A percentile compares a stretch with the other conserved stretches of the same genome.
These are phyloP conservation scores for Pseudogymnoascus sp. DNA, from an alignment of 2,329 filamentous ascomycete species.

Conservation along the genomic window DNA sequence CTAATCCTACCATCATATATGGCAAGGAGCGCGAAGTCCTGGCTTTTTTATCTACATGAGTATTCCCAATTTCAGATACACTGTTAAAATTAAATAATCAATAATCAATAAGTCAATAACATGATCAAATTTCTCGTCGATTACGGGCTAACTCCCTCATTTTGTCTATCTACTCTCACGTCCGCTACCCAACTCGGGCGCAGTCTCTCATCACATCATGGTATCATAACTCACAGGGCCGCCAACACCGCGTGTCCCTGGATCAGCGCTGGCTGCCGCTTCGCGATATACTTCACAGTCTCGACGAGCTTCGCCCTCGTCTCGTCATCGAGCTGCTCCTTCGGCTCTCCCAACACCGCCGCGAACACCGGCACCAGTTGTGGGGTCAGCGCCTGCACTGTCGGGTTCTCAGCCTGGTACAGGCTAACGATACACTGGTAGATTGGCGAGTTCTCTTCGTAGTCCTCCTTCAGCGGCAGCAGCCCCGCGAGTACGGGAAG, in stretches of 20 bases:
- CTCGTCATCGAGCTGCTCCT: slow-evolving; percentile 68
- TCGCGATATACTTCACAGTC: slow-evolving; percentile 42
- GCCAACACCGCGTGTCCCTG: slow-evolving; percentile 22
- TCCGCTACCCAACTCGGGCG: background rate
- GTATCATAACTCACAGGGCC: slow-evolving; percentile 10
- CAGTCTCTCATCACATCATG: slow-evolving; percentile 8
- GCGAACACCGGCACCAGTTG: slow-evolving; percentile 65
- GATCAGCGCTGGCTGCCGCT: slow-evolving; percentile 23
- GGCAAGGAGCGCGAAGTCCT: too few relatives aligned
- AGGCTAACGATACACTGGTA: slow-evolving; percentile 85
- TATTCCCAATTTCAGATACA: too few relatives aligned
- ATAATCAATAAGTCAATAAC: background rate
- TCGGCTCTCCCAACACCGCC: slow-evolving; percentile 61
- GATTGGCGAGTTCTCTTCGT: slow-evolving; percentile 90
- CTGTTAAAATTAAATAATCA: too few relatives aligned
- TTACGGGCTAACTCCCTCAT: slow-evolving; percentile 4
- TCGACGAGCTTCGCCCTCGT: slow-evolving; percentile 60
- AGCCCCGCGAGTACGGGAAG: slow-evolving; percentile 72
- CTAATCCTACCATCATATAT: too few relatives aligned
- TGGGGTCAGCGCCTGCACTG: slow-evolving; percentile 61
- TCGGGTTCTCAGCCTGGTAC: slow-evolving; percentile 64
- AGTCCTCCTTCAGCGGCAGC: slow-evolving; percentile 86
- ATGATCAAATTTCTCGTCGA: slow-evolving; percentile 7
- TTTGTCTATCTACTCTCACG: slow-evolving; percentile 5
- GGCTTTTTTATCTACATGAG: too few relatives aligned